Evolutionary conservation across 1,139 yeast species (phyloP), one percentile per base, ranked within the genome.

Genomic region (Magnusiomyces tetraspermus): DNA sequence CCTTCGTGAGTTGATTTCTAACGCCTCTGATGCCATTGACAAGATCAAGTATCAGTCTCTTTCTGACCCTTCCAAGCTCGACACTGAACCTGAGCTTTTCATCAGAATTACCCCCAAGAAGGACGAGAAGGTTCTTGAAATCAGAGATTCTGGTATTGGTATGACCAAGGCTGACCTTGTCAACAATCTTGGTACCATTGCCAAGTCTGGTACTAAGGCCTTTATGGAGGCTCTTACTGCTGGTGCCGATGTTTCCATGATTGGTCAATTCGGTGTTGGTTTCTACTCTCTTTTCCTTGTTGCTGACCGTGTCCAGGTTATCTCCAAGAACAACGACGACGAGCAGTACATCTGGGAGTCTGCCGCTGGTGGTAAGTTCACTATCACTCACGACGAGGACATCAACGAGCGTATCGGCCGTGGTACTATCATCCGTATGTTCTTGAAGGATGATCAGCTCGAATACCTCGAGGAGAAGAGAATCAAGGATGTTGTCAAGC

Each of bases 241-340:
- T 62, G 99, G 99, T 77, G 98, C 98, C 61, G 99, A 94, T 74
- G 97, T 94, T 61, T 89, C 97, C 61, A 94, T 94, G 98, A 94
- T 94, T 77, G 99, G 99, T 81, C 98, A 94, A 78, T 94, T 94
- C 79, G 99, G 99, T 88, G 98, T 94, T 67, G 99, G 99, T 82
- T 94, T 94, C 92, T 94, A 94, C 85, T 92, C 99, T 55, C 80
- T 92, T 65, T 94, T 94, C 87, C 83, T 94, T 78, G 98, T 94
- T 70, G 98, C 98, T 68, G 99, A 94, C 78, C 89, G 83, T 68
- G 98, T 94, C 61, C 97, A 92, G 78, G 98, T 94, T 65, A 88
- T 94, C 71, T 87, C 98, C 60, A 94, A 94, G 81, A 85, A 90
- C 81, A 94, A 94, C 71, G 98, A 94, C 68, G 99, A 94, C 72